phyloP scores from a whole-genome alignment of 805 yeast genomes.

The Wickerhamomyces queroliae region DNA sequence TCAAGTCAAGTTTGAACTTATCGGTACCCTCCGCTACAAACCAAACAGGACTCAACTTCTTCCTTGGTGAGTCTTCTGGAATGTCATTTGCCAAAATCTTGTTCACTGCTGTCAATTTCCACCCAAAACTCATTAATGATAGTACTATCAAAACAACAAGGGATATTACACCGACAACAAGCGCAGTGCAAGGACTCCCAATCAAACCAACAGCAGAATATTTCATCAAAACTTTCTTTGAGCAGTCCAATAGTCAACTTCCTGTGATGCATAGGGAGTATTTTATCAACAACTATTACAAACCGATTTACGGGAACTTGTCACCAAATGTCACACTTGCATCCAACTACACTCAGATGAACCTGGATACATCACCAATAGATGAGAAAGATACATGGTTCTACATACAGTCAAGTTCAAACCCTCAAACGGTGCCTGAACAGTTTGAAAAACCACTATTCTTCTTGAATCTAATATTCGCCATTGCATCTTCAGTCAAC shows the following conservation, averaged over 20 bases:
- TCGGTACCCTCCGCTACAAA: constrained; percentile 9
- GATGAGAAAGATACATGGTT: constrained; percentile 40
- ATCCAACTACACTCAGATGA: constrained; percentile 45
- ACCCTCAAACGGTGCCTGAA: constrained; percentile 39
- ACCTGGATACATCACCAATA: constrained; percentile 25
- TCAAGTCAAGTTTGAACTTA: constrained; percentile 17
- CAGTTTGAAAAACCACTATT: constrained; percentile 50
- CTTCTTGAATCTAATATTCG: constrained; percentile 72
- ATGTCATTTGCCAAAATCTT: constrained; percentile 73
- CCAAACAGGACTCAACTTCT: constrained; percentile 21
- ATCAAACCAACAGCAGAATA: constrained; percentile 65
- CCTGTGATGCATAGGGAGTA: constrained; percentile 82
- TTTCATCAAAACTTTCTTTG: constrained; percentile 60
- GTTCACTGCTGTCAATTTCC: constrained; percentile 69
- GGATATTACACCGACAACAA: constrained; percentile 16
- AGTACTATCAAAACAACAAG: constrained; percentile 22
- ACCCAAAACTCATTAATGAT: constrained; percentile 27
- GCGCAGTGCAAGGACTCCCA: constrained; percentile 51
- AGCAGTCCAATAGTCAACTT: constrained; percentile 75
- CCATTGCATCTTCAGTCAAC: constrained; percentile 72
- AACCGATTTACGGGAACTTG: constrained; percentile 74
- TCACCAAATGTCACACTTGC: constrained; percentile 51
- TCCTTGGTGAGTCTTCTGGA: constrained; percentile 49
- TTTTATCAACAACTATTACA: constrained; percentile 59
- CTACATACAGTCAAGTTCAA: constrained; percentile 9